phyloP scores from a whole-genome alignment of 768 basidiomycete genomes.

The Russula virescens region DNA sequence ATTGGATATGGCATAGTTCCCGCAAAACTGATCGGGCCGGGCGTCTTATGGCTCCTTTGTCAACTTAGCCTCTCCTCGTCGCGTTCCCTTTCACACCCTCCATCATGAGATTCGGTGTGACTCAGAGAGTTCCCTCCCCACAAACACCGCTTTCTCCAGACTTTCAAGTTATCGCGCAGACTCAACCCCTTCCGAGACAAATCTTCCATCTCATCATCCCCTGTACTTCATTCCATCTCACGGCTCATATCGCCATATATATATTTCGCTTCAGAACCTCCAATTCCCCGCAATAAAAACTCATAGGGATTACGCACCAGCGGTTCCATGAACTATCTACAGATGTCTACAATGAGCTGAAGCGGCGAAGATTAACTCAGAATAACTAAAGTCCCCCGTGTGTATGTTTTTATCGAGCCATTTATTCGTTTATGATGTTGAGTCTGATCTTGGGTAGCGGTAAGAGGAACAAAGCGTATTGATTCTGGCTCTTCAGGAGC shows the following conservation, averaged over 20 bases:
- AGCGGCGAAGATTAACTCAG: conserved; percentile 54
- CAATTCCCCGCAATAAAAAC: conserved; percentile 83
- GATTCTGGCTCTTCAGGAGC: conserved; percentile 68
- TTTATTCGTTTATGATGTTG: background rate
- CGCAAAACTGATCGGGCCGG: no score
- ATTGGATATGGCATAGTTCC: no score
- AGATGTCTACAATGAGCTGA: conserved; percentile 94
- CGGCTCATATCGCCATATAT: no score
- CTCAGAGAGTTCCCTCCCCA: conserved; percentile 44
- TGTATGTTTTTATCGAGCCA: conserved; percentile 37
- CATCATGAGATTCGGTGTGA: no score
- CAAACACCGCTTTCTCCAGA: conserved; percentile 81
- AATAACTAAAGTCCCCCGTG: conserved; percentile 66
- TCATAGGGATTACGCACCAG: conserved; percentile 88
- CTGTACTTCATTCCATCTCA: background rate
- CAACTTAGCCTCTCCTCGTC: no score
- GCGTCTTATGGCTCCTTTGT: no score
- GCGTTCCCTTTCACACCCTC: no score
- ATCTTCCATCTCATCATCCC: conserved; percentile 38
- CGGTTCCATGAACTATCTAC: conserved; percentile 98
- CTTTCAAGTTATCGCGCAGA: conserved; percentile 70
- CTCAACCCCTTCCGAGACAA: conserved; percentile 61
- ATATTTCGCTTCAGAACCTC: conserved; percentile 48
- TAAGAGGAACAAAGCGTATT: conserved; percentile 65
- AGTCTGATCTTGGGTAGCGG: conserved; percentile 38